Percentiles rank a stretch among this genome's conserved stretches.
Conservation (phyloP, 768 basidiomycete species). For the Leucocoprinus sp. region DNA sequence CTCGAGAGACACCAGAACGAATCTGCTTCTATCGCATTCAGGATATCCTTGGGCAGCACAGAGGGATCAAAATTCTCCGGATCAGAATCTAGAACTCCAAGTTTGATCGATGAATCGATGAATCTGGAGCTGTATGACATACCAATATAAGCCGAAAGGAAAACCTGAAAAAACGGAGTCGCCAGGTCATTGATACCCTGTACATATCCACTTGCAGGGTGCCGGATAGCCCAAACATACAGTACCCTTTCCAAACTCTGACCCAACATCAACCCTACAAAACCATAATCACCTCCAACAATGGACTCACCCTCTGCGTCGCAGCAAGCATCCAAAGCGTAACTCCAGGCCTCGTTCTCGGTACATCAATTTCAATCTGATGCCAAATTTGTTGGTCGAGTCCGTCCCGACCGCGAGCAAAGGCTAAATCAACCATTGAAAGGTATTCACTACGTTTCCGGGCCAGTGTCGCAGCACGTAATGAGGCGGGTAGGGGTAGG, state of each 20-base stretch:
- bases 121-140: conserved; percentile 15
- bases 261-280: conserved; percentile 14
- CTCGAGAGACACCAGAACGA: conserved; percentile 98
- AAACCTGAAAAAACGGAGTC: conserved; percentile 97
- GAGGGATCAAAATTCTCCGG: conserved; percentile 84
- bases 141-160: conserved; percentile 93
- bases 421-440: conserved; percentile 83
- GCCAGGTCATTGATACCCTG: conserved; percentile 99
- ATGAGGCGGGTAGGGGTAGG: conserved; percentile 73
- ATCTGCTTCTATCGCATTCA: conserved; percentile 91
- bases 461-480: conserved; percentile 68
- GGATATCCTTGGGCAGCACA: conserved; percentile 55
- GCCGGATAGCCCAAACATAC: conserved; percentile 98
- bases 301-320: conserved; percentile 70
- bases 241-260: conserved; percentile 91
- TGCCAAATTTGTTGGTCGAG: conserved; percentile 99
- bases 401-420: conserved; percentile 75
- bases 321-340: conserved; percentile 83
- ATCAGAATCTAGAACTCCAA: conserved; percentile 61
- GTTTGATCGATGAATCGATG: conserved; percentile 3
- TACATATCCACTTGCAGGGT: conserved; percentile 97
- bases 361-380: conserved; percentile 98
- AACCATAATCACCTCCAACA: not conserved
- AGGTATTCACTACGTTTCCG: conserved; percentile 91
- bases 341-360: conserved; percentile 88